Base-by-base conservation (phyloP, 495 filamentous ascomycete species). In the Astrocystis sublimbata region DNA sequence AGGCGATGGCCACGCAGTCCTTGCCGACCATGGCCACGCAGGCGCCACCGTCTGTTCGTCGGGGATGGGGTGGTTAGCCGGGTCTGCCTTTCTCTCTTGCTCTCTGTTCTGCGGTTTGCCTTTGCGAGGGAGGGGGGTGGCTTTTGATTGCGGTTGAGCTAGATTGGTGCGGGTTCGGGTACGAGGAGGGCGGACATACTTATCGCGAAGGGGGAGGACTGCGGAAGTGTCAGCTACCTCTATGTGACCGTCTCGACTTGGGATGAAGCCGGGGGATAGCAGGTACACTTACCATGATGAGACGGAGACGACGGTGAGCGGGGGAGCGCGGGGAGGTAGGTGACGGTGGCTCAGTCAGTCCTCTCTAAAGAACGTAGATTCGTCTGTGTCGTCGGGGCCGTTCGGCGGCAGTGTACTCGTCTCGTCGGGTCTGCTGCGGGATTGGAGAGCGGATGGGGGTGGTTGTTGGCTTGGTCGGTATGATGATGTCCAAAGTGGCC, bases 1-100 rank as follows among this genome's bases (percentile, higher is more conserved):
- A 98, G 72, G 94, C 94, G 71, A 98, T 98, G 78, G 94, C 94
- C 42, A 98, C 94, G 77, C 94, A 98, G 87, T 97, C 91, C 78
- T 98, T 98, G 82, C 94, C 94, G 58, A 94, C 92, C 94, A 98
- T 98, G 75, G 91, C 93, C 69, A 97, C 91, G 80, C 89, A 93
- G 80, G 92, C 92, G 76, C 92, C 92, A 79, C 92, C 92, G 85
- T 97, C 92, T 96, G 72, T 46, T 58, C 28, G 49, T 5, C 30
- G 54, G 36, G 23, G 21, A 30, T 49, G 40, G 42, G 51, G 58
- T 24, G 31, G 62, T 81, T 73, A 81, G 69, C 46, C 23, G 15
- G 26, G 19, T 23, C 46, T 55, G 61, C 65, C 35, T 65, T 62
- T 26, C 15, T n/a, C n/a, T n/a, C n/a, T n/a, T n/a, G n/a, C n/a